Conservation (phyloP, 2,329 filamentous ascomycete genomes). For the Rhynchosporium graminicola region DNA sequence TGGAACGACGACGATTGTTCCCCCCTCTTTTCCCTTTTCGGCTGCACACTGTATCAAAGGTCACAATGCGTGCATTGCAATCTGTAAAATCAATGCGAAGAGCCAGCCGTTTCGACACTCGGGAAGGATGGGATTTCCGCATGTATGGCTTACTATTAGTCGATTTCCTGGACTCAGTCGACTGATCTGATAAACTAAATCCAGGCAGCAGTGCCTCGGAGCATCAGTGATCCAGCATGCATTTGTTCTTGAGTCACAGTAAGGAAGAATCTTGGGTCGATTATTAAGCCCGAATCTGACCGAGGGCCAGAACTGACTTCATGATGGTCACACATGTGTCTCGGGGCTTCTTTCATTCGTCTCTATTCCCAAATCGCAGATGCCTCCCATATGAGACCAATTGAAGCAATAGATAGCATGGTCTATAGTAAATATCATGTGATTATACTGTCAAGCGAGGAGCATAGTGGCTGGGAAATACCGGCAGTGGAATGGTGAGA, state of each 20-base stretch:
- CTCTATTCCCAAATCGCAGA: background rate
- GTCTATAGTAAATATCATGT: no score
- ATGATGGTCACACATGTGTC: slow-evolving; percentile 14
- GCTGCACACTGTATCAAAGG: background rate
- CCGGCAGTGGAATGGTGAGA: no score
- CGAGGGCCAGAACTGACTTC: background rate
- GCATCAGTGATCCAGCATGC: background rate
- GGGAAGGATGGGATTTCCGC: background rate
- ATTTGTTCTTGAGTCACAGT: background rate
- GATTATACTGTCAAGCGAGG: no score
- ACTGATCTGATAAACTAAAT: background rate
- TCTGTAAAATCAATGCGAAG: background rate
- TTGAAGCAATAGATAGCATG: no score
- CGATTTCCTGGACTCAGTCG: background rate
- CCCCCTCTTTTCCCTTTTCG: slow-evolving; percentile 16
- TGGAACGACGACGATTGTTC: background rate
- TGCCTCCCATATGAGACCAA: background rate
- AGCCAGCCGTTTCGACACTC: background rate
- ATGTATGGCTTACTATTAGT: slow-evolving; percentile 5
- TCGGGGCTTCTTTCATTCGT: slow-evolving; percentile 9
- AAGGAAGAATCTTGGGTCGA: background rate
- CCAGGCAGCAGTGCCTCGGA: slow-evolving; percentile 14
- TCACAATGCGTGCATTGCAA: background rate
- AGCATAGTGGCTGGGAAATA: no score
- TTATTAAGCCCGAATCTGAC: background rate